Evolutionary conservation across 257 asterid genomes (phyloP).

Genomic region (Forsythia suspensa): DNA sequence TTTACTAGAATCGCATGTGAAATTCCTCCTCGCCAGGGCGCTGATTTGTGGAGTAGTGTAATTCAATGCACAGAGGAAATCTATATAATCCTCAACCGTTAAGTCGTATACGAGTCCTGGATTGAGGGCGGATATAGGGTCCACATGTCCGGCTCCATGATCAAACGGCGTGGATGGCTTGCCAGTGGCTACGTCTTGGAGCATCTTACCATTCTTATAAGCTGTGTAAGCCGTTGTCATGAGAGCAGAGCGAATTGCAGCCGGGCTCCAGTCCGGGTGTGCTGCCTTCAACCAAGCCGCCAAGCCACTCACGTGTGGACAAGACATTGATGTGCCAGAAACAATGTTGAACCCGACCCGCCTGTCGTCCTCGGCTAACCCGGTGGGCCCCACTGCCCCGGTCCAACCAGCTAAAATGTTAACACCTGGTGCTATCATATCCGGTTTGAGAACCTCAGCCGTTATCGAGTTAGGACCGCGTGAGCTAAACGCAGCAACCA

Average conservation of each 20-base stretch:
- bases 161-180: slow-evolving; percentile 75
- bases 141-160: slow-evolving; percentile 86
- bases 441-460: slow-evolving; percentile 61
- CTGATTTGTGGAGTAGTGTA: slow-evolving; percentile 61
- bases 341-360: slow-evolving; percentile 70
- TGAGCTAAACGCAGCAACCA: slow-evolving; percentile 78
- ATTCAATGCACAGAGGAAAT: slow-evolving; percentile 74
- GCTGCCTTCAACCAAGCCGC: slow-evolving; percentile 66
- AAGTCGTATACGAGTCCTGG: slow-evolving; percentile 87
- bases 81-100: slow-evolving; percentile 44
- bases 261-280: slow-evolving; percentile 75
- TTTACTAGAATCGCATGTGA: slow-evolving; percentile 53
- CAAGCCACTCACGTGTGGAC: slow-evolving; percentile 84
- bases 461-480: slow-evolving; percentile 71
- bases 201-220: slow-evolving; percentile 52
- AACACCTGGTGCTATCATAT: slow-evolving; percentile 76
- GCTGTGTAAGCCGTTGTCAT: slow-evolving; percentile 68
- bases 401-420: slow-evolving; percentile 77
- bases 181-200: slow-evolving; percentile 74
- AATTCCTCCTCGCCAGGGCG: slow-evolving; percentile 60
- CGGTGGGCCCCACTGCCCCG: slow-evolving; percentile 60
- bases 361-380: slow-evolving; percentile 52
- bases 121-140: slow-evolving; percentile 75
- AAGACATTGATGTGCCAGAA: slow-evolving; percentile 85
- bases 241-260: slow-evolving; percentile 51